Evolutionary conservation across 2,329 filamentous ascomycete species (phyloP).

Genomic region (Rugonectria rugulosa): DNA sequence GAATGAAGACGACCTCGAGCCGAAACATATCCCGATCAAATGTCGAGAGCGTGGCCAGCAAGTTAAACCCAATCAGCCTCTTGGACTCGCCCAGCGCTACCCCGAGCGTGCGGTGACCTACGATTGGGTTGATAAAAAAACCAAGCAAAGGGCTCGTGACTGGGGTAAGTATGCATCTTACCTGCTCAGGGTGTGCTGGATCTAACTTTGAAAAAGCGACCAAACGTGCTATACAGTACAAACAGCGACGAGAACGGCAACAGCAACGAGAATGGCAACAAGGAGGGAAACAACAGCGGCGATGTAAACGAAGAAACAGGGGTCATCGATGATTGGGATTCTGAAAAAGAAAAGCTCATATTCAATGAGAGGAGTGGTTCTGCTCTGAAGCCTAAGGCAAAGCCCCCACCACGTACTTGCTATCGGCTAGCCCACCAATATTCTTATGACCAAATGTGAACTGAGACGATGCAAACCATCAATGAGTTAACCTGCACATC

Average conservation of each 20-base stretch:
- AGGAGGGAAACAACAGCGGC: too few species aligned
- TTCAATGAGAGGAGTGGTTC: conserved; percentile 7
- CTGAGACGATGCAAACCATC: conserved; percentile 35
- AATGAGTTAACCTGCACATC: conserved; percentile 31
- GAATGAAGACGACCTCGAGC: conserved; percentile 49
- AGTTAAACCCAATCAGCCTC: conserved; percentile 47
- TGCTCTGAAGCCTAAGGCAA: too few species aligned
- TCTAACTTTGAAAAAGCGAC: conserved; percentile 35
- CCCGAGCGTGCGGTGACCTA: conserved; percentile 57
- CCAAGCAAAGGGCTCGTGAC: conserved; percentile 47
- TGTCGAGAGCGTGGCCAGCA: conserved; percentile 48
- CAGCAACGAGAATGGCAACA: too few species aligned
- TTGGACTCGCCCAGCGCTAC: conserved; percentile 52
- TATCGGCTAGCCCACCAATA: conserved; percentile 12
- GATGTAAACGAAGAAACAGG: conserved; percentile 49
- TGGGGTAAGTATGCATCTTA: conserved; percentile 48
- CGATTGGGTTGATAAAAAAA: conserved; percentile 51
- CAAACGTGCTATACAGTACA: conserved; percentile 47
- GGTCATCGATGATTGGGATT: conserved; percentile 48
- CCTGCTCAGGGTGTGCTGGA: not conserved
- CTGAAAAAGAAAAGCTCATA: conserved; percentile 26
- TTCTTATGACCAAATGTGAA: conserved; percentile 25
- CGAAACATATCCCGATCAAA: conserved; percentile 48
- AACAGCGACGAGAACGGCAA: conserved; percentile 46
- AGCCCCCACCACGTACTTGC: too few species aligned